phyloP scores from a whole-genome alignment of 306 rosid genomes.

The Chamaecrista fasciculata region DNA sequence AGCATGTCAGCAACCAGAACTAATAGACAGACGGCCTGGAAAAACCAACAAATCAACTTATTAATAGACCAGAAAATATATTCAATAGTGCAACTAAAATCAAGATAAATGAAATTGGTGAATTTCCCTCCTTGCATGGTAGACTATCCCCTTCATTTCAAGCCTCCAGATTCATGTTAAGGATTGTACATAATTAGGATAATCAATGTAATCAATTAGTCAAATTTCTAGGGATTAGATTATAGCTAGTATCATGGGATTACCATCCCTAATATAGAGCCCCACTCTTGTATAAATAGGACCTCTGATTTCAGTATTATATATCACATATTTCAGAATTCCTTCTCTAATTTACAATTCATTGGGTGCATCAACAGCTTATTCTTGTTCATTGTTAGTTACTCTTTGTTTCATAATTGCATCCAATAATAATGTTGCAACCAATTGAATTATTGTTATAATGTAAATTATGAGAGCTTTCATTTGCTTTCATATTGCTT shows the following conservation, averaged over 20 bases:
- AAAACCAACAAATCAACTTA: slow-evolving; percentile 27
- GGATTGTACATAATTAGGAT: no score
- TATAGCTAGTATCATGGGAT: no score
- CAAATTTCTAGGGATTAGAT: no score
- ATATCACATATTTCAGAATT: no score
- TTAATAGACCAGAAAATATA: slow-evolving; percentile 27
- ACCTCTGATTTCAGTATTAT: no score
- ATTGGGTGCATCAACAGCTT: not conserved
- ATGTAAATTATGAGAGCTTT: not conserved
- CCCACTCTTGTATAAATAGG: no score
- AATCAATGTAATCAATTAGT: no score
- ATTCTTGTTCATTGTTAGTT: not conserved
- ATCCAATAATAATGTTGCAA: not conserved
- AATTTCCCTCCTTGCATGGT: not conserved
- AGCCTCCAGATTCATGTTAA: not conserved
- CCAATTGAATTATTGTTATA: not conserved
- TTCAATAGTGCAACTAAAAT: not conserved
- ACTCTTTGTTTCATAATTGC: not conserved
- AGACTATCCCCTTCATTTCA: not conserved
- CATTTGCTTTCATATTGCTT: not conserved
- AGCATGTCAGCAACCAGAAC: slow-evolving; percentile 70
- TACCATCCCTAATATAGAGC: no score
- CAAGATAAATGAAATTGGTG: slow-evolving; percentile 7
- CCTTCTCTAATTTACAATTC: no score
- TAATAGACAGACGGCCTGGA: slow-evolving; percentile 65